Percentiles rank a stretch among this genome's conserved stretches.
Evolutionary conservation across 1,139 yeast species (phyloP).

Genomic region (Yamadazyma friedrichii): DNA sequence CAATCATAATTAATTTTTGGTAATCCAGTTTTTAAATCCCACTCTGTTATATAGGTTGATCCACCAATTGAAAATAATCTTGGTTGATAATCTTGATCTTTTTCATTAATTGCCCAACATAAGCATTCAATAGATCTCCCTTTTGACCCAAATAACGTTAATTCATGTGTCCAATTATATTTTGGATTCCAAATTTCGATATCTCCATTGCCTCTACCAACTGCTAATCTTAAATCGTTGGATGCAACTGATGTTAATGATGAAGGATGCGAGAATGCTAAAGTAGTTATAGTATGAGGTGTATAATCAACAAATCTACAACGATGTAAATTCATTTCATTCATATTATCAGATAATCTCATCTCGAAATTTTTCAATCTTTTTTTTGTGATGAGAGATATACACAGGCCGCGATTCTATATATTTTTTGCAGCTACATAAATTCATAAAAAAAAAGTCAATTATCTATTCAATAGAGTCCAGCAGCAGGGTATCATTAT

Average conservation of each 20-base stretch:
- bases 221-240: slow-evolving; percentile 71
- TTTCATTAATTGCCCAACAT: slow-evolving; percentile 60
- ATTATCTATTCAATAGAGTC: not conserved
- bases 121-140: slow-evolving; percentile 89
- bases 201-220: slow-evolving; percentile 92
- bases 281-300: slow-evolving; percentile 81
- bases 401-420: not conserved
- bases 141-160: slow-evolving; percentile 72
- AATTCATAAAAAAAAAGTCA: not conserved
- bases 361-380: slow-evolving; percentile 15
- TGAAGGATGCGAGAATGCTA: slow-evolving; percentile 76
- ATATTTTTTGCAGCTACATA: not conserved
- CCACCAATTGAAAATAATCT: slow-evolving; percentile 93
- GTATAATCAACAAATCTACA: slow-evolving; percentile 89
- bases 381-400: not conserved
- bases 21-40: slow-evolving; percentile 76
- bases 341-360: slow-evolving; percentile 9
- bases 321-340: slow-evolving; percentile 75
- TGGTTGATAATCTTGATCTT: slow-evolving; percentile 36
- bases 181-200: slow-evolving; percentile 96
- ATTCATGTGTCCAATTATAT: slow-evolving; percentile 54
- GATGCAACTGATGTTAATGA: slow-evolving; percentile 48
- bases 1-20: slow-evolving; percentile 82
- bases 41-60: slow-evolving; percentile 85
- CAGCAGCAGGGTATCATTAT: not conserved